Evolutionary conservation across 1,139 yeast species (phyloP), one percentile per base, ranked within the genome.

Genomic region (Blastobotrys buckinghamii): DNA sequence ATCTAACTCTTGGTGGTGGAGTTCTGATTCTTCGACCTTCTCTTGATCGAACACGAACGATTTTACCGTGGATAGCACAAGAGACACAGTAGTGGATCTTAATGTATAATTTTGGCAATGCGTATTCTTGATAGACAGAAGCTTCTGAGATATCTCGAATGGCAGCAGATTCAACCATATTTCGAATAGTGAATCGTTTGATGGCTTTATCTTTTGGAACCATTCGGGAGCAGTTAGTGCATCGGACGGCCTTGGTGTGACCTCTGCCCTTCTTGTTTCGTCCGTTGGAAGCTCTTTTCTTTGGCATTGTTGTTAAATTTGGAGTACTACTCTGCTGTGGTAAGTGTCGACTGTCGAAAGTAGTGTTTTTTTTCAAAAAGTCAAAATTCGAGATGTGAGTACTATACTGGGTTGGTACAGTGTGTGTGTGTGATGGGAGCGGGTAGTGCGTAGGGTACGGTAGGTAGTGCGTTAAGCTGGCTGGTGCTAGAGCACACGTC

Each of bases 251-350:
- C 79, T 86, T 85, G 77, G 87, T 96, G 96, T 92, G 98, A 75
- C 99, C 99, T 87, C 99, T 92, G 76, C 98, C 98, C 83, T 89
- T 89, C 95, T 92, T 92, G 95, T 94, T 92, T 84, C 98, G 92
- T 84, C 99, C 99, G 97, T 89, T 89, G 94, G 97, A 88, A 78
- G 97, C 89, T 89, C 99, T 92, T 97, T 92, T 92, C 89, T 92
- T 92, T 79, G 98, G 97, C 98, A 92, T 92, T 81, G 77, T 36
- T 19, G 52, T 39, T 42, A 24, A 38, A 47, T 42, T 42, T 34
- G 26, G 26, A 26, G 24, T 22, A 5, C 7, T n/a, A n/a, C n/a
- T n/a, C n/a, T n/a, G n/a, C n/a, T n/a, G n/a, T n/a, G n/a, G n/a
- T n/a, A n/a, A n/a, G 6, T 22, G 43, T 39, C 32, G 42, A 36